Conservation (phyloP, 164 flowering plant species). For the Nymphaea colorata region DNA sequence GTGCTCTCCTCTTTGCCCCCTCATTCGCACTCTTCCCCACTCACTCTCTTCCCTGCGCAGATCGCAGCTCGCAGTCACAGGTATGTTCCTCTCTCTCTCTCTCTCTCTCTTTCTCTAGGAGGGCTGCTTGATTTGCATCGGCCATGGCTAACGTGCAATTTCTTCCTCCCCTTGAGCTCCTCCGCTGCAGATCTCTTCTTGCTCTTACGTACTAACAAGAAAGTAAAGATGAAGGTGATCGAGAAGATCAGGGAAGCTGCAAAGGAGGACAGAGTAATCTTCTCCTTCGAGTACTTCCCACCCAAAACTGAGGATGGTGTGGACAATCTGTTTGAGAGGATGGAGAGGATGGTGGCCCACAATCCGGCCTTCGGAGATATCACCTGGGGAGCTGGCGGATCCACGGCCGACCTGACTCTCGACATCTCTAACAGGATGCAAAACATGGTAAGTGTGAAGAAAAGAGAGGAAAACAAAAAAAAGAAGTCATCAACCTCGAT, state of each 20-base stretch:
- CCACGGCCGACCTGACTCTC: constrained; percentile 91
- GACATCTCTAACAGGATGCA: constrained; percentile 87
- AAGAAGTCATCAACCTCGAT: too few species aligned
- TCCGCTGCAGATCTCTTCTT: too few species aligned
- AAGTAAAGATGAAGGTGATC: constrained; percentile 69
- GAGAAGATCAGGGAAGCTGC: constrained; percentile 61
- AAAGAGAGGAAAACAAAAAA: too few species aligned
- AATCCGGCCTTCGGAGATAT: constrained; percentile 90
- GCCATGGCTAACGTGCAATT: too few species aligned
- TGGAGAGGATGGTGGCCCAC: constrained; percentile 92
- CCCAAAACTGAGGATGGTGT: constrained; percentile 95
- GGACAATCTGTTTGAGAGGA: constrained; percentile 78
- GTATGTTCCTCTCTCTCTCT: too few species aligned
- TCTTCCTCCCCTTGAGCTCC: too few species aligned
- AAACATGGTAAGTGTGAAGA: constrained; percentile 32
- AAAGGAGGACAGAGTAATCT: constrained; percentile 31
- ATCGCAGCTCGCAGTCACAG: too few species aligned
- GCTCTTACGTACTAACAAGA: background rate
- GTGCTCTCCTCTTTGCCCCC: too few species aligned
- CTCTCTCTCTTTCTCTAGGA: too few species aligned
- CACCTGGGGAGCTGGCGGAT: constrained; percentile 98
- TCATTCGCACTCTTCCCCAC: too few species aligned
- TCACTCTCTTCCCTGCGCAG: too few species aligned
- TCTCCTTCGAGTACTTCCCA: constrained; percentile 97
- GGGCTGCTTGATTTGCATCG: too few species aligned